Evolutionary conservation across 805 yeast species (phyloP), one percentile per base, ranked within the genome.

Genomic region (Pichia manshurica): DNA sequence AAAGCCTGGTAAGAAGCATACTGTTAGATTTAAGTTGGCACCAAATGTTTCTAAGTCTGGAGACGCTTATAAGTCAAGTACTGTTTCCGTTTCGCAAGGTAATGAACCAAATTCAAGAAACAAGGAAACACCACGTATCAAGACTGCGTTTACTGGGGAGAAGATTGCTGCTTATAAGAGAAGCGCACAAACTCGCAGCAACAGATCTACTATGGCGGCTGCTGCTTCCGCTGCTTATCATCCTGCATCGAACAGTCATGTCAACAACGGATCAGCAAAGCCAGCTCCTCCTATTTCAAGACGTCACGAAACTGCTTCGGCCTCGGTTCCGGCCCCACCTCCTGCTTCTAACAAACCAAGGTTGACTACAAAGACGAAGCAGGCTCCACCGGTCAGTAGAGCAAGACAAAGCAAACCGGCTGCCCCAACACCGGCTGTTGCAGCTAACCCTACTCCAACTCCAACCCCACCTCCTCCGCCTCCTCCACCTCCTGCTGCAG

Each of bases 11-110:
- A 82, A 79, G 63, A 60, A 72, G 22, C 93, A 89, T 51, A 64
- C 75, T 8, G 84, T 93, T 55, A 89, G 86, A 64, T 79, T 84
- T 59, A 78, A 74, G 44, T 64, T 74, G 36, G 84, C 83, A 41
- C 73, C 72, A 12, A 61, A 78, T n/a, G 35, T 31, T 15, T 82
- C 84, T 25, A 63, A 77, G 53, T 8, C 29, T 25, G 73, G 85
- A 38, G 98, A 93, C 63, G 50, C 69, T 10, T 93, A 93, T 71
- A 93, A 93, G 69, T 87, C 96, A 3, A 86, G 95, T 53, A 79
- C 87, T 0, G 90, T 93, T 22, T 81, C 79, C 36, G 96, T 88
- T 16, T 78, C 81, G 41, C 77, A 76, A 39, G 99, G 99, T 15
- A 72, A 78, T 52, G 89, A 96, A 6, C 81, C 87, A 0, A 77